These are phyloP conservation scores for Cadophora sp. DNA, from an alignment of 2,329 filamentous ascomycete genomes.

Conservation along the genomic window DNA sequence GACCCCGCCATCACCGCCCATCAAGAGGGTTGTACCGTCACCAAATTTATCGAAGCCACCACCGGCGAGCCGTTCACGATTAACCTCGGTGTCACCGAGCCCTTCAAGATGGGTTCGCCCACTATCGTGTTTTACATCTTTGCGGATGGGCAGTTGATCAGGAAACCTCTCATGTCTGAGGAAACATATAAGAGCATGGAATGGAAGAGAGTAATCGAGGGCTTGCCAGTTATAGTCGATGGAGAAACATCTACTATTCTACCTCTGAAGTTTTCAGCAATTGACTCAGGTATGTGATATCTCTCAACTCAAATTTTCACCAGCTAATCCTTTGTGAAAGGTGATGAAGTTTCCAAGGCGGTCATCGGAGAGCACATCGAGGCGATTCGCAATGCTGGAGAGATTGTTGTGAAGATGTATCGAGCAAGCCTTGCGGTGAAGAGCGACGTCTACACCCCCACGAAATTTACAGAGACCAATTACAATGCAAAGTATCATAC, in stretches of 20 bases:
- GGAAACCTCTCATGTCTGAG: neutral
- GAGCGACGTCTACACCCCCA: no score
- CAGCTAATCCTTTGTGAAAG: no score
- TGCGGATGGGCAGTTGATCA: neutral
- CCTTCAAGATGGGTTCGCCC: neutral
- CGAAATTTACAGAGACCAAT: neutral
- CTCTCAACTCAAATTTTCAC: no score
- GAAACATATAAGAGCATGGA: neutral
- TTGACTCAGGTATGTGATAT: no score
- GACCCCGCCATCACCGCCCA: neutral
- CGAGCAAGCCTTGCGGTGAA: no score
- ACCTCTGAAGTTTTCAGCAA: no score
- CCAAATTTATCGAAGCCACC: slow-evolving; percentile 1
- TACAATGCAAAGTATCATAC: neutral
- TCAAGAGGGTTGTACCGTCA: neutral
- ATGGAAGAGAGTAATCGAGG: neutral
- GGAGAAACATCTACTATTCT: no score
- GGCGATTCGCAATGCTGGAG: neutral
- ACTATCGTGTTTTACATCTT: neutral
- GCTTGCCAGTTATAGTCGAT: neutral
- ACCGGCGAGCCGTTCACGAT: neutral
- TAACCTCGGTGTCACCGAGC: neutral
- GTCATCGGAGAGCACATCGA: neutral
- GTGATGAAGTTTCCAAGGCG: neutral
- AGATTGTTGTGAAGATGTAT: neutral